Percentiles rank a stretch among this genome's conserved stretches.
Evolutionary conservation across 2,329 filamentous ascomycete genomes (phyloP).

Genomic region (Penicillium occitanis): DNA sequence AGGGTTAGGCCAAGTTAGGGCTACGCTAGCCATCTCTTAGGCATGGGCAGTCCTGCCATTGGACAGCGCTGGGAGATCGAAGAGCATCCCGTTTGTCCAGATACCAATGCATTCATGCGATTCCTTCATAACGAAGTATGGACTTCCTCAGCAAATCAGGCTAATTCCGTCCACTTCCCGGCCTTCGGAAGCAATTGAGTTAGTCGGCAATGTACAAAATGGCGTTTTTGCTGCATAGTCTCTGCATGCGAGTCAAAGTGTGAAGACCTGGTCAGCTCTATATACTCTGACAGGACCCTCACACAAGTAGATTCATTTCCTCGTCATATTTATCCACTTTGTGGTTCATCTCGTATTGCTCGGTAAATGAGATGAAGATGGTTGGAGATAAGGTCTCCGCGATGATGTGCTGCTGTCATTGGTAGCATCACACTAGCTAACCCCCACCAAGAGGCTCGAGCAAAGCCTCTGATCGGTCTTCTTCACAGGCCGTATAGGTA

Average conservation of each 20-base stretch:
- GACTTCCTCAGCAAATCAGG: not conserved
- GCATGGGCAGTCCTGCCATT: not conserved
- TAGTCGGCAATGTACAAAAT: not conserved
- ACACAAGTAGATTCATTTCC: not conserved
- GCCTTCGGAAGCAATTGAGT: not conserved
- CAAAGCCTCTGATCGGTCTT: not conserved
- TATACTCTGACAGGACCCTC: not conserved
- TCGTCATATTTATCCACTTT: not conserved
- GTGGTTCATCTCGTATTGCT: not conserved
- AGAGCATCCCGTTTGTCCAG: not conserved
- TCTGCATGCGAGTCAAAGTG: conserved; percentile 1
- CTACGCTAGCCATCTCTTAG: not conserved
- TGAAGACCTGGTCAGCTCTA: not conserved
- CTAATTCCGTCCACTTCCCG: conserved; percentile 1
- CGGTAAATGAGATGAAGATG: not conserved
- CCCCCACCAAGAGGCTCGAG: conserved; percentile 10
- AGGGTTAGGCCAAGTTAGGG: not conserved
- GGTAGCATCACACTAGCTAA: not conserved
- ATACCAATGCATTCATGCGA: not conserved
- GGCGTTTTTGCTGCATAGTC: not conserved
- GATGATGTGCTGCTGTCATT: conserved; percentile 6
- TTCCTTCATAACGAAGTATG: not conserved
- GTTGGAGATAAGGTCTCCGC: not conserved
- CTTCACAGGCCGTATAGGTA: not conserved
- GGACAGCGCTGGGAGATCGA: not conserved